Evolutionary conservation across 148 eudicot species (phyloP), one percentile per base, ranked within the genome.

Genomic region (Linanthus parryae): DNA sequence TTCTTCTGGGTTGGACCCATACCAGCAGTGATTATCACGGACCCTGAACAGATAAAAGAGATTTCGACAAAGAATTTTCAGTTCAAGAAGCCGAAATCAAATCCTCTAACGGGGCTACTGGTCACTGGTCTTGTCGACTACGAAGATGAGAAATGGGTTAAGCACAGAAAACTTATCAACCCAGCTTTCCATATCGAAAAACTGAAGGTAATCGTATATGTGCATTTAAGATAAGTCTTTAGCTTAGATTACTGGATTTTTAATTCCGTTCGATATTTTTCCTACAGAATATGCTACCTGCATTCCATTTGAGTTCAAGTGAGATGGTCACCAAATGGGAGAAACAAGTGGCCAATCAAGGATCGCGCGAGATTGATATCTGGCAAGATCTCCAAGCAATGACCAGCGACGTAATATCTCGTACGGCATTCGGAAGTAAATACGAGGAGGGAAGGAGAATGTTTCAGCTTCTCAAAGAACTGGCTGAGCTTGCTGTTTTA

Each of bases 111-210:
- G 23, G 31, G 51, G 12, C n/a, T 47, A 8, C 17, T 47, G n/a
- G 8, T 47, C 18, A 33, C 24, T 2, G 51, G 51, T 1, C 51
- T 47, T 19, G 51, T 47, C 5, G 18, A 24, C n/a, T n/a, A 47
- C 51, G 27, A 47, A 13, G 51, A 33, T 25, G 16, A 47, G 14
- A 47, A 47, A 47, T 47, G 51, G 51, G 24, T 19, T 1, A 47
- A 24, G 5, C 51, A 26, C 9, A 24, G 51, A 26, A 47, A 47
- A 47, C 5, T 26, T 33, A 47, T 47, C 18, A 47, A 47, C 31
- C 51, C 51, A 24, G 51, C 51, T 24, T 47, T 47, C 17, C 51
- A 47, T 13, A 2, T 47, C 1, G 7, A 47, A 19, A 47, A 47
- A 33, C n/a, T 47, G 17, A 47, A 47, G 51, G 51, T 47, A 47